Conservation (phyloP, 1,139 yeast genomes). For the Blastobotrys arbuscula region DNA sequence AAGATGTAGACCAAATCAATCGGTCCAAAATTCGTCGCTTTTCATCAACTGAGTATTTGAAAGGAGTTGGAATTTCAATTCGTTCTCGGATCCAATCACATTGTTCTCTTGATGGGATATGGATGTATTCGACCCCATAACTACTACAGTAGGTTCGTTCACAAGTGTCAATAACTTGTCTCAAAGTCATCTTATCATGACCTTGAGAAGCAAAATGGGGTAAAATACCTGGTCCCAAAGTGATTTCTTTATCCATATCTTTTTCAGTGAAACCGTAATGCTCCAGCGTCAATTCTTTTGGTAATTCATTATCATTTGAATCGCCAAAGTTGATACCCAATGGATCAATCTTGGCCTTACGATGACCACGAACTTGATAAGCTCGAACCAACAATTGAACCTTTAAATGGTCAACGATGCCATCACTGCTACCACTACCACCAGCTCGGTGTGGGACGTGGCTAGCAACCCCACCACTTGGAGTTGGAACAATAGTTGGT, state of each 20-base stretch:
- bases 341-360: slow-evolving; percentile 93
- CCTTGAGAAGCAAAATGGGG: slow-evolving; percentile 81
- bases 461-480: slow-evolving; percentile 64
- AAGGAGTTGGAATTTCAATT: slow-evolving; percentile 88
- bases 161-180: slow-evolving; percentile 71
- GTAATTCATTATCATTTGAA: slow-evolving; percentile 47
- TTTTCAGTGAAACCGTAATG: slow-evolving; percentile 86
- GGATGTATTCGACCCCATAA: slow-evolving; percentile 93
- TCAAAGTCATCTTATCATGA: slow-evolving; percentile 54
- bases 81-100: slow-evolving; percentile 99
- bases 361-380: slow-evolving; percentile 97
- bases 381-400: slow-evolving; percentile 96
- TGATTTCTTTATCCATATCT: slow-evolving; percentile 77
- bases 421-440: slow-evolving; percentile 29
- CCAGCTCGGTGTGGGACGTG: slow-evolving; percentile 40
- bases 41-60: slow-evolving; percentile 76
- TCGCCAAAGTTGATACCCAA: slow-evolving; percentile 76
- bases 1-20: slow-evolving; percentile 92
- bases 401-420: slow-evolving; percentile 84
- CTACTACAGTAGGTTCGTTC: slow-evolving; percentile 82
- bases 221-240: slow-evolving; percentile 94
- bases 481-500: slow-evolving; percentile 71
- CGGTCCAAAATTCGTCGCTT: slow-evolving; percentile 96
- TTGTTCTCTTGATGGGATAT: slow-evolving; percentile 89
- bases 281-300: slow-evolving; percentile 85